Conservation (phyloP, 2,329 filamentous ascomycete species). For the Colletotrichum salicis region DNA sequence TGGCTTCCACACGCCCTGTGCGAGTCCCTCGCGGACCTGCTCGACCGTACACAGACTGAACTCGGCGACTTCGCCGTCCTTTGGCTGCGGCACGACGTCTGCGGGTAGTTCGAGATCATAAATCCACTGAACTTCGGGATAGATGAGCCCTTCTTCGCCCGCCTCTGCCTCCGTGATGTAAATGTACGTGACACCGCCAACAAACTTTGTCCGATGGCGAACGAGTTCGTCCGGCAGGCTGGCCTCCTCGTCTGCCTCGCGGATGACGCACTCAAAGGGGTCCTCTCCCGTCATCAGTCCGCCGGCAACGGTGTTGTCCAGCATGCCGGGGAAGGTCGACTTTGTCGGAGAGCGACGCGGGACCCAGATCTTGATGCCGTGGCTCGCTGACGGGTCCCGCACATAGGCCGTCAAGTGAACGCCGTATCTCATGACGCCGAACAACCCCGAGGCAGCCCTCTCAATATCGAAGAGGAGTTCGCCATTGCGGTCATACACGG, state of each 20-base stretch:
- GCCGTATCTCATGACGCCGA: slow-evolving; percentile 82
- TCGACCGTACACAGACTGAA: slow-evolving; percentile 83
- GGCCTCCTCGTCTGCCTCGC: slow-evolving; percentile 91
- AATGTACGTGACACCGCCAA: slow-evolving; percentile 84
- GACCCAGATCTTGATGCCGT: slow-evolving; percentile 84
- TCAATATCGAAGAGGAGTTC: slow-evolving; percentile 80
- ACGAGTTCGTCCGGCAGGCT: slow-evolving; percentile 78
- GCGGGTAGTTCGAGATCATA: slow-evolving; percentile 85
- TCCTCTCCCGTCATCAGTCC: slow-evolving; percentile 83
- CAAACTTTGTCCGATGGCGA: slow-evolving; percentile 64
- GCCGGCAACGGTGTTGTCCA: slow-evolving; percentile 94
- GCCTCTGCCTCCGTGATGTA: slow-evolving; percentile 82
- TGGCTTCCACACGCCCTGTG: slow-evolving; percentile 84
- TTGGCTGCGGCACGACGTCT: slow-evolving; percentile 76
- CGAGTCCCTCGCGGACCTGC: slow-evolving; percentile 78
- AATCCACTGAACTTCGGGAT: slow-evolving; percentile 91
- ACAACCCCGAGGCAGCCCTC: slow-evolving; percentile 76
- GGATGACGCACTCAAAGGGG: slow-evolving; percentile 82
- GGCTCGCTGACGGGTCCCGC: slow-evolving; percentile 47
- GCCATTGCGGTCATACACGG: slow-evolving; percentile 75
- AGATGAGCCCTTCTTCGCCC: slow-evolving; percentile 83
- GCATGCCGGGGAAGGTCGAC: slow-evolving; percentile 88
- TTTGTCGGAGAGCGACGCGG: slow-evolving; percentile 81
- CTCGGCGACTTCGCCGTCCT: slow-evolving; percentile 88
- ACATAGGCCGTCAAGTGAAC: slow-evolving; percentile 84